A percentile compares a stretch with the other conserved stretches of the same genome.
Evolutionary conservation across 2,329 filamentous ascomycete genomes (phyloP).

Genomic region (Ophiocordyceps camponoti-leonardi): DNA sequence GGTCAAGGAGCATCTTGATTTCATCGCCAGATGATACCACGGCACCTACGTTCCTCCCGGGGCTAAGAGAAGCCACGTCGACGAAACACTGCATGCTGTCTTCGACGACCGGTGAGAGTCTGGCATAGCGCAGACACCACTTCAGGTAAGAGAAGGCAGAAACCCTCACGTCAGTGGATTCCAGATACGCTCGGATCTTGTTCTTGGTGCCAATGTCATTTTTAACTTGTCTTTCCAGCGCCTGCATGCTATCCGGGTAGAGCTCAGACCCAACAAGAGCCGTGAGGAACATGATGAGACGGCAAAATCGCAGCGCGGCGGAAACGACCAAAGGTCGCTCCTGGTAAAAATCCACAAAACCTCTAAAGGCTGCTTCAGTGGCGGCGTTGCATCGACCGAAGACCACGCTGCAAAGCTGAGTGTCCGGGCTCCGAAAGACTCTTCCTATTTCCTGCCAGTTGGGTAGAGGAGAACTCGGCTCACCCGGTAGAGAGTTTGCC

Average conservation of each 20-base stretch:
- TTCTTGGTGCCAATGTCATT: conserved; percentile 50
- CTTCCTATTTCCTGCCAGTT: conserved; percentile 33
- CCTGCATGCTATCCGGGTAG: conserved; percentile 71
- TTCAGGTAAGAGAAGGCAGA: conserved; percentile 27
- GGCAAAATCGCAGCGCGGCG: neutral
- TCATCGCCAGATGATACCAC: conserved; percentile 23
- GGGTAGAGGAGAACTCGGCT: conserved; percentile 22
- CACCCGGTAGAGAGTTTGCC: conserved; percentile 29
- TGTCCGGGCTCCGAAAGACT: conserved; percentile 27
- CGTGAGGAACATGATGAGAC: conserved; percentile 27
- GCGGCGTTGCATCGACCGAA: neutral
- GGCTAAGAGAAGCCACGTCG: conserved; percentile 30
- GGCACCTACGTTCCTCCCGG: conserved; percentile 31
- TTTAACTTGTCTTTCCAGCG: conserved; percentile 54
- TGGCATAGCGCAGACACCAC: conserved; percentile 40
- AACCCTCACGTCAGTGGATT: conserved; percentile 18
- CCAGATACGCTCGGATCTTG: conserved; percentile 37
- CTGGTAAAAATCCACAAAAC: conserved; percentile 25
- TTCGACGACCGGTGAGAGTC: conserved; percentile 15
- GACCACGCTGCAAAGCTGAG: conserved; percentile 8
- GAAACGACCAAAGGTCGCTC: neutral
- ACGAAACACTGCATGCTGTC: conserved; percentile 34
- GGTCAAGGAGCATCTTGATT: conserved; percentile 34
- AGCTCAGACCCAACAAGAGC: conserved; percentile 34
- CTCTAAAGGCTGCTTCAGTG: conserved; percentile 1